Base-by-base conservation (phyloP, 495 filamentous ascomycete species). In the Cryomyces minteri region DNA sequence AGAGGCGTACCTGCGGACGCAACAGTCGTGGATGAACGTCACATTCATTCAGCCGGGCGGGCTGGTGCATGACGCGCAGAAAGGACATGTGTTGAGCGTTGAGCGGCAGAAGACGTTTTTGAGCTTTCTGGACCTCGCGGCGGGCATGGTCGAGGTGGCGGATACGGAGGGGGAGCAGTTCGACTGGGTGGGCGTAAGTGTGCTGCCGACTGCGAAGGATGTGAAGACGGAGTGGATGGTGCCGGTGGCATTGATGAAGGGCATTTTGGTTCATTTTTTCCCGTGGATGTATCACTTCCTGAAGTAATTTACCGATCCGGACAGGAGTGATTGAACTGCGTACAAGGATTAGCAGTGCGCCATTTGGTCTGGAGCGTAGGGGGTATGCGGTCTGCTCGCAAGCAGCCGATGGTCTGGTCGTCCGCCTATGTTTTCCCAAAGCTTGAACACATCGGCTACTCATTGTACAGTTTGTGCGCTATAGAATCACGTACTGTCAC, bases 131-230 rank as follows among this genome's bases (percentile, higher is more conserved):
- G 67, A 71, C 43, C 49, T 72, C 7, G 63, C 65, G 3, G 68
- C 60, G 4, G 67, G 38, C 5, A 70, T 70, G 68, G 57, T 71
- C 36, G 66, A 72, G 54, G 61, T 60, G 4, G 68, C 66, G 5
- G 54, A 64, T 45, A 57, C 58, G 31, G 44, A 54, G 4, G 52
- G 57, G 3, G 59, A 58, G 2, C 18, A 41, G 7, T 72, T 58
- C 46, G 63, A 65, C 38, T 46, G 51, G 53, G 47, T 44, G 47
- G 60, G 64, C 43, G 60, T 70, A 1, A 47, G 60, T 34, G 64
- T 70, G 6, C 49, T 60, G 43, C 58, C 49, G 31, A 46, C 44
- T 4, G 32, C 36, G 5, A 36, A 47, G 4, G 42, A 45, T 32
- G 44, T 42, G 43, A 51, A 38, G 18, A 49, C 59, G 25, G 54